A percentile compares a stretch with the other conserved stretches of the same genome.
These are phyloP conservation scores for Claviceps sp. DNA, from an alignment of 2,329 filamentous ascomycete genomes.

Conservation along the genomic window DNA sequence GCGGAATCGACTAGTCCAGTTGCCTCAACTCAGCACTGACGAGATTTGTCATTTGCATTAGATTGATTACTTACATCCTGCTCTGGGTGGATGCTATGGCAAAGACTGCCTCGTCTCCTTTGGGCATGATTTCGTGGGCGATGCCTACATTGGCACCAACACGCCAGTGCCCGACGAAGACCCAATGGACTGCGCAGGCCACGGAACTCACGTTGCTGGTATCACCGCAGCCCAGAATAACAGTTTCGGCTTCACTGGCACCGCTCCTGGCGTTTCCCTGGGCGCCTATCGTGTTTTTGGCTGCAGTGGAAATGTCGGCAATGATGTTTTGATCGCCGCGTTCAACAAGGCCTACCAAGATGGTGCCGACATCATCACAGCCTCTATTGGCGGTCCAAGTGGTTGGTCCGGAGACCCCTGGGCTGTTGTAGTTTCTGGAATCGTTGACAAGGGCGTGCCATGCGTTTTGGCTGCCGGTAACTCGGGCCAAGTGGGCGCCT, in stretches of 20 bases:
- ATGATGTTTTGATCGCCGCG: slow-evolving; percentile 45
- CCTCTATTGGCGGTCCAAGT: slow-evolving; percentile 35
- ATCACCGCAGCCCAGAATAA: slow-evolving; percentile 46
- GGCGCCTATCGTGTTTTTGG: slow-evolving; percentile 46
- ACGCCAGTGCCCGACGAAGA: slow-evolving; percentile 31
- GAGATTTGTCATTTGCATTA: slow-evolving; percentile 10
- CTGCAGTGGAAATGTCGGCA: slow-evolving; percentile 33
- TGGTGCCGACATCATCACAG: slow-evolving; percentile 43
- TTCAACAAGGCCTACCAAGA: slow-evolving; percentile 47
- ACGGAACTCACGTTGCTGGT: slow-evolving; percentile 49
- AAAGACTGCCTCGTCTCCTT: slow-evolving; percentile 41
- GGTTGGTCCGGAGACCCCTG: slow-evolving; percentile 41
- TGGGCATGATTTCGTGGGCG: slow-evolving; percentile 45
- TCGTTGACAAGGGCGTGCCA: slow-evolving; percentile 38
- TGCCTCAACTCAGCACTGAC: neutral
- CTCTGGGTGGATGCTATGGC: slow-evolving; percentile 52
- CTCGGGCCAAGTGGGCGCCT: slow-evolving; percentile 29
- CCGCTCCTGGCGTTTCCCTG: slow-evolving; percentile 40
- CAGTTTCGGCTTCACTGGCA: slow-evolving; percentile 41
- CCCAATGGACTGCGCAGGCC: slow-evolving; percentile 43
- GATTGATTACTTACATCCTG: slow-evolving; percentile 50
- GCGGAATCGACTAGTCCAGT: too few species aligned
- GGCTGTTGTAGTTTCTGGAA: slow-evolving; percentile 36
- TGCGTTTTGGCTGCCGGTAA: slow-evolving; percentile 42
- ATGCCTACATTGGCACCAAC: slow-evolving; percentile 31